Evolutionary conservation across 2,329 filamentous ascomycete genomes (phyloP), one percentile per base, ranked within the genome.

Genomic region (Epichloe hybrida): DNA sequence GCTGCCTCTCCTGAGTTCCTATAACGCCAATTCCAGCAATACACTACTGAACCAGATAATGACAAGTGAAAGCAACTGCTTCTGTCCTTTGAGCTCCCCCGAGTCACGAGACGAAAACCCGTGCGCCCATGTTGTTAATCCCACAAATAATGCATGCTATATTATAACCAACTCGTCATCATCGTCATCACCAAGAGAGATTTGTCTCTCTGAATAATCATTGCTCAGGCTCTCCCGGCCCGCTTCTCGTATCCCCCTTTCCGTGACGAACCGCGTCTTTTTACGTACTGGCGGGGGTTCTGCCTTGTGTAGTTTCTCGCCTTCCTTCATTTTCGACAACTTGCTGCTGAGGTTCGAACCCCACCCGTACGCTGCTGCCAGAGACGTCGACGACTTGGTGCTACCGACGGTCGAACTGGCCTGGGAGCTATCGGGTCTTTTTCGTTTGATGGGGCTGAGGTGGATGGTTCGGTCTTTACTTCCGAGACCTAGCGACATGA

Each of bases 241-340:
- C 4, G 86, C 85, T 65, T 88, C 84, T 50, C 81, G 77, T 54
- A 90, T 89, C 0, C 86, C 86, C 63, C 83, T 86, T 41, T 81
- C 80, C 27, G 86, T 88, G 40, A 89, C 76, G 61, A 90, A 89
- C n/a, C 85, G 74, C 48, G 85, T 89, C 73, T 87, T 88, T 68
- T 88, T 84, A 57, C 77, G 73, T 35, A 80, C 74, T 0, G 78
- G 79, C 61, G 62, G 61, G 35, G 61, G 59, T 11, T 50, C 46
- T 31, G 58, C 58, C 45, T 62, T 61, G 53, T 61, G 61, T 21
- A 79, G 59, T 56, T 69, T 75, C 62, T 80, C 77, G 2, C 79
- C 79, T 4, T 80, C 73, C 61, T 76, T 80, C 80, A 84, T 83
- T 54, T 73, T 71, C 3, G 73, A 64, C 27, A 84, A 68, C 64